Evolutionary conservation across 257 asterid genomes (phyloP).

Genomic region (Mentha longifolia): DNA sequence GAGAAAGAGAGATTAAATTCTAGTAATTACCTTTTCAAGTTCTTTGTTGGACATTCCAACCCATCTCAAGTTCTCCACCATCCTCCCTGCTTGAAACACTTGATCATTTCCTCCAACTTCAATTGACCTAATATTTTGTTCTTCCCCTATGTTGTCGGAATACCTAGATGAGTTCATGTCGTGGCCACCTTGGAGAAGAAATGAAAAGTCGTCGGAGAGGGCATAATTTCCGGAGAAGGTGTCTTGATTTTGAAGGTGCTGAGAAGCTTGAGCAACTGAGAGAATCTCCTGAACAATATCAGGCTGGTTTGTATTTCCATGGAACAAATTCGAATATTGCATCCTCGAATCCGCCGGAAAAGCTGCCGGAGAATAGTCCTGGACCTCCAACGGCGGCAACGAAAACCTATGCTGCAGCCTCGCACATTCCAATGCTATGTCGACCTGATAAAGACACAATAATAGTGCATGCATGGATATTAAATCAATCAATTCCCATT

Average conservation of each 20-base stretch:
- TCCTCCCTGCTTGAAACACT: constrained; percentile 48
- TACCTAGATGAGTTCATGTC: constrained; percentile 43
- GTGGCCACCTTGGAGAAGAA: constrained; percentile 47
- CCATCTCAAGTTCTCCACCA: constrained; percentile 77
- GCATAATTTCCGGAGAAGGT: constrained; percentile 47
- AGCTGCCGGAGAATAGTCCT: constrained; percentile 50
- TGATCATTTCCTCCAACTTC: constrained; percentile 56
- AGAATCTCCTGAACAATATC: constrained; percentile 75
- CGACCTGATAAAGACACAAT: constrained; percentile 52
- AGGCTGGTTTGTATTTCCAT: constrained; percentile 48
- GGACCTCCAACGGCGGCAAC: constrained; percentile 78
- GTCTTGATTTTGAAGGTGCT: constrained; percentile 64
- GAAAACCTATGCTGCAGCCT: constrained; percentile 78
- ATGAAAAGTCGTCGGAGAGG: constrained; percentile 65
- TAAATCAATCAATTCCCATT: no score
- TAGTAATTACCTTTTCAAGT: constrained; percentile 54
- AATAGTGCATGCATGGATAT: no score
- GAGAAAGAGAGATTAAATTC: neutral
- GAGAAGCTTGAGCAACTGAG: constrained; percentile 87
- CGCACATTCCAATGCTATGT: constrained; percentile 86
- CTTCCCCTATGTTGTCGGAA: constrained; percentile 44
- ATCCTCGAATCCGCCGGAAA: constrained; percentile 42
- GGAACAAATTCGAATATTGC: constrained; percentile 37
- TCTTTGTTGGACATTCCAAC: constrained; percentile 61
- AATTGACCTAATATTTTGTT: constrained; percentile 43